These are phyloP conservation scores for Prototheca cutis DNA, from an alignment of 163 green algal genomes.

Conservation along the genomic window DNA sequence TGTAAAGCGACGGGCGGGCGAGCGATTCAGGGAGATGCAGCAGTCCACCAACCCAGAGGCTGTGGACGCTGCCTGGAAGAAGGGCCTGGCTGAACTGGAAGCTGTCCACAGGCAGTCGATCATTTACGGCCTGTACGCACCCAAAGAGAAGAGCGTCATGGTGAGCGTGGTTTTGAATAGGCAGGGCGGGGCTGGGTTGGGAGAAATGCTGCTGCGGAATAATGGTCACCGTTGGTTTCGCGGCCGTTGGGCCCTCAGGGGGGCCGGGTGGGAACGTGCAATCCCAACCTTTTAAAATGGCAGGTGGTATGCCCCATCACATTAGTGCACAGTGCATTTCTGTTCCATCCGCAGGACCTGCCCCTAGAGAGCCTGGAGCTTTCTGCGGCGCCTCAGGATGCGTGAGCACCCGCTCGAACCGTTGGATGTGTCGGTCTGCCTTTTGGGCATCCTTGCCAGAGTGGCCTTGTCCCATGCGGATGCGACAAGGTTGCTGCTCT, in stretches of 20 bases:
- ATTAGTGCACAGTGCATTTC: neutral
- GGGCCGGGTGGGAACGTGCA: too few species aligned
- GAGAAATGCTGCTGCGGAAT: neutral
- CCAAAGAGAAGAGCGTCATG: slow-evolving; percentile 38
- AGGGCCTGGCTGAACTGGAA: slow-evolving; percentile 21
- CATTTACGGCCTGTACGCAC: slow-evolving; percentile 36
- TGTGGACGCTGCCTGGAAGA: slow-evolving; percentile 5
- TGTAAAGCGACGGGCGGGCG: slow-evolving; percentile 18
- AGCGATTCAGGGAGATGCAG: slow-evolving; percentile 18
- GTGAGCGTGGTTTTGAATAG: slow-evolving; percentile 7
- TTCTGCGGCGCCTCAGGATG: too few species aligned
- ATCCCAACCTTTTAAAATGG: too few species aligned
- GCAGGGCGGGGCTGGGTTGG: neutral
- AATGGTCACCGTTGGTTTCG: neutral
- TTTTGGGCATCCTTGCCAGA: too few species aligned
- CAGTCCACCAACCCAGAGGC: neutral
- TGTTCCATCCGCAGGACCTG: neutral
- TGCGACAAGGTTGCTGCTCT: too few species aligned
- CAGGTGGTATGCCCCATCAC: neutral
- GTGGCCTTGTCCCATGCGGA: too few species aligned
- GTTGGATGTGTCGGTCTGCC: too few species aligned
- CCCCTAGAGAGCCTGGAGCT: too few species aligned
- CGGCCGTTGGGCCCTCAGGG: too few species aligned
- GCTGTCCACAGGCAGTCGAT: slow-evolving; percentile 30
- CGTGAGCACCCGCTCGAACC: too few species aligned